These are phyloP conservation scores for Fusarium nanum DNA, from an alignment of 2,329 filamentous ascomycete genomes.

Conservation along the genomic window DNA sequence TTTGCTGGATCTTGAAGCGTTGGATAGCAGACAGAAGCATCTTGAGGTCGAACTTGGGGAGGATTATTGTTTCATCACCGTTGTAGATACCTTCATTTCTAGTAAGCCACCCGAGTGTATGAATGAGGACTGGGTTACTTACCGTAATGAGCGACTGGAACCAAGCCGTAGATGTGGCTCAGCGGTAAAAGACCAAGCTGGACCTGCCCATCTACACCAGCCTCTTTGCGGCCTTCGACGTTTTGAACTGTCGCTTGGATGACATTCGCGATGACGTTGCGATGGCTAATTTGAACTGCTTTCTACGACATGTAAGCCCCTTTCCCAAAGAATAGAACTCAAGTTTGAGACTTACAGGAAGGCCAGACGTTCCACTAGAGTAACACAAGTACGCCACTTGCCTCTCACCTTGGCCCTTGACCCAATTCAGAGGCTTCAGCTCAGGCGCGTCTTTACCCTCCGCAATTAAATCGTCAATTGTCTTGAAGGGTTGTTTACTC, in stretches of 20 bases:
- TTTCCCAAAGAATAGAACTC: not conserved
- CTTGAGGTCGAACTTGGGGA: constrained; percentile 81
- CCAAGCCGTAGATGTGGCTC: constrained; percentile 84
- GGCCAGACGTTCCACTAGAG: constrained; percentile 81
- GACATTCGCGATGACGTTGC: constrained; percentile 81
- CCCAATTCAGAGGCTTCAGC: constrained; percentile 69
- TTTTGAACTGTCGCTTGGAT: constrained; percentile 68
- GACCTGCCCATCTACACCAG: constrained; percentile 55
- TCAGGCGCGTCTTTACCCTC: constrained; percentile 67
- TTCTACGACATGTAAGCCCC: constrained; percentile 61
- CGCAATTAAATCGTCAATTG: constrained; percentile 72
- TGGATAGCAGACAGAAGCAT: constrained; percentile 73
- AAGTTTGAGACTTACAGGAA: constrained; percentile 66
- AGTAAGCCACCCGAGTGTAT: constrained; percentile 55
- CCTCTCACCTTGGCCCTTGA: constrained; percentile 71
- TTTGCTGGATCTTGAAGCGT: constrained; percentile 72
- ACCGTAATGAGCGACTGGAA: constrained; percentile 68
- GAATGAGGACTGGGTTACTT: not conserved
- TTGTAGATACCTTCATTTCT: constrained; percentile 65
- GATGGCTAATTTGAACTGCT: constrained; percentile 86
- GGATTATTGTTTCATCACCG: constrained; percentile 78
- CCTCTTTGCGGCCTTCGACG: constrained; percentile 51
- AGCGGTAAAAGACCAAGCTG: constrained; percentile 79
- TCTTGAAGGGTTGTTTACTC: constrained; percentile 66
- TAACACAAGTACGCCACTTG: constrained; percentile 83